Percentiles rank a stretch among this genome's conserved stretches.
These are phyloP conservation scores for Gryganskiella cystojenkinii DNA, from an alignment of 192 early-diverging fungal species.

Conservation along the genomic window DNA sequence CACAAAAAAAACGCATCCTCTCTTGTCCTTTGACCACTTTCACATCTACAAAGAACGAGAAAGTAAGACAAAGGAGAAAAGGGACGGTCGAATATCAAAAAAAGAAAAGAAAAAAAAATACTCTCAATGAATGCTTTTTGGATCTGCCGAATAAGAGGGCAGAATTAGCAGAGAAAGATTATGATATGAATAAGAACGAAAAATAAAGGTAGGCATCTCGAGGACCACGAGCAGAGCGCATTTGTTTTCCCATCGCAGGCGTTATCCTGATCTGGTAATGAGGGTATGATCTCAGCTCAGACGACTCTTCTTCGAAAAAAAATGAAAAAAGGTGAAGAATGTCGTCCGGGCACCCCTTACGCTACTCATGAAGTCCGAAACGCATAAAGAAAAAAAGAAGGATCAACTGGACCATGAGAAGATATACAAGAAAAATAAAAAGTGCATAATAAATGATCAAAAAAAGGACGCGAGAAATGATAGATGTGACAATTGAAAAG, in stretches of 20 bases:
- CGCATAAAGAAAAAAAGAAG: neutral
- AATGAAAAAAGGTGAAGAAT: conserved; percentile 7
- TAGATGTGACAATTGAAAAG: neutral
- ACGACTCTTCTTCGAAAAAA: conserved; percentile 22
- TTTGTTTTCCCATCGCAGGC: conserved; percentile 44
- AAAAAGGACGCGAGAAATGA: neutral
- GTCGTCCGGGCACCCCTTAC: conserved; percentile 50
- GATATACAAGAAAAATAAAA: neutral
- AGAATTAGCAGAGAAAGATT: too few relatives aligned
- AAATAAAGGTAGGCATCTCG: too few relatives aligned
- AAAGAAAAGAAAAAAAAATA: conserved; percentile 14
- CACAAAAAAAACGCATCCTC: neutral
- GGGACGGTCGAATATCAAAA: neutral
- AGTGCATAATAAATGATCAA: neutral
- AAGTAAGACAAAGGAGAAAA: neutral
- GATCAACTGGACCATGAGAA: neutral
- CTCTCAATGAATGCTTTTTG: too few relatives aligned
- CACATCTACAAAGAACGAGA: neutral
- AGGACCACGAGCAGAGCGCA: too few relatives aligned
- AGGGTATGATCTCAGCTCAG: conserved; percentile 52
- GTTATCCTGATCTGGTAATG: conserved; percentile 46
- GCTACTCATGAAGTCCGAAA: conserved; percentile 19
- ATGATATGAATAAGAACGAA: too few relatives aligned
- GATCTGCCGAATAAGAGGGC: too few relatives aligned
- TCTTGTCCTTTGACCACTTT: neutral